Evolutionary conservation across 169 alveolate species (phyloP).

Genomic region (Eimeria acervulina): DNA sequence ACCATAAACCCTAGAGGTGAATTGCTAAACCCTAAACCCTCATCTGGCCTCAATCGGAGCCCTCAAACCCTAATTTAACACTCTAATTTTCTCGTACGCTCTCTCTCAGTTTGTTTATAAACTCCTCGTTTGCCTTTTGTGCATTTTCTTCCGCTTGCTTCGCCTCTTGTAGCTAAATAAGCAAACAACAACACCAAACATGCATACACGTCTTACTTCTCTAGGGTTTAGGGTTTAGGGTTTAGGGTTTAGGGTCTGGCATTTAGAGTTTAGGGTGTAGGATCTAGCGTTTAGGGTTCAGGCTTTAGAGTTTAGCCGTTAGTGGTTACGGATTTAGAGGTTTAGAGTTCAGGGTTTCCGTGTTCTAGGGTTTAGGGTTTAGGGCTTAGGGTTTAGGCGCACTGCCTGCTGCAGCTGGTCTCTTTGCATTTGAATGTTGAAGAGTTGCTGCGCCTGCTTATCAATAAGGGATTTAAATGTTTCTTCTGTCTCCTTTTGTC

Average conservation of each 20-base stretch:
- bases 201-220: not conserved
- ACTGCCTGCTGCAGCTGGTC: not conserved
- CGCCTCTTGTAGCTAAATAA: not conserved
- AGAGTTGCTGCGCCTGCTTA: not conserved
- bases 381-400: conserved; percentile 34
- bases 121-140: not conserved
- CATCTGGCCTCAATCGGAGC: too few species aligned
- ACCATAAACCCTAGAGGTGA: too few species aligned
- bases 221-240: conserved; percentile 5
- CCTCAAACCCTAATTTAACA: too few species aligned
- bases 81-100: not conserved
- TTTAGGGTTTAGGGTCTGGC: not conserved
- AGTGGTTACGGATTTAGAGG: not conserved
- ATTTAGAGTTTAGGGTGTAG: not conserved
- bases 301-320: not conserved
- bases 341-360: conserved; percentile 7
- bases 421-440: not conserved
- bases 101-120: not conserved
- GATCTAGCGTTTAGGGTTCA: not conserved
- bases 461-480: too few species aligned
- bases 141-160: not conserved
- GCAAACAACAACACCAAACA: not conserved
- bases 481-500: too few species aligned
- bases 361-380: conserved; percentile 50
- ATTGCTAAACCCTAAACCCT: too few species aligned